Percentiles rank a stretch among this genome's conserved stretches.
These are phyloP conservation scores for Saturnispora zaruensis DNA, from an alignment of 805 yeast genomes.

Conservation along the genomic window DNA sequence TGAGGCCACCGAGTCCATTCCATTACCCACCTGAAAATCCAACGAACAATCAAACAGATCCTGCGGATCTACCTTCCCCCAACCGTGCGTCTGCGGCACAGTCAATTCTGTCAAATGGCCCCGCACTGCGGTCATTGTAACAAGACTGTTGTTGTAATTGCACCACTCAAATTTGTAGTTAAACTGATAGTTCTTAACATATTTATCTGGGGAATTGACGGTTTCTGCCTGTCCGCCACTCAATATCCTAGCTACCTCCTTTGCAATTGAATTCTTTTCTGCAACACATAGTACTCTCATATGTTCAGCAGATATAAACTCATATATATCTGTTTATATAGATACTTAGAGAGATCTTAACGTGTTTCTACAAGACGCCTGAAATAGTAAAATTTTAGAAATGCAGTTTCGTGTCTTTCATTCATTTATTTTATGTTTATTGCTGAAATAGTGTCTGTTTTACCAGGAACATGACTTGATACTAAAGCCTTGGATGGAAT, in stretches of 20 bases:
- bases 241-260: constrained; percentile 64
- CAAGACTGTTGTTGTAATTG: constrained; percentile 40
- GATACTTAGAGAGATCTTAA: not conserved
- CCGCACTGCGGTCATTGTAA: constrained; percentile 86
- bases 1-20: constrained; percentile 42
- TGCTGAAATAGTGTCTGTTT: no score
- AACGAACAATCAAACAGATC: constrained; percentile 62
- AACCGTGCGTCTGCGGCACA: constrained; percentile 50
- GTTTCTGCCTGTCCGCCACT: constrained; percentile 54
- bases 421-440: no score
- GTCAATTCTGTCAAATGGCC: constrained; percentile 73
- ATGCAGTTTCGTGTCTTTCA: not conserved
- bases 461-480: no score
- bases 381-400: not conserved
- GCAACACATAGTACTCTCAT: constrained; percentile 91
- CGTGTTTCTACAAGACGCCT: not conserved
- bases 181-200: constrained; percentile 74
- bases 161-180: constrained; percentile 57
- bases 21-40: not conserved
- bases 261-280: constrained; percentile 92
- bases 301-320: not conserved
- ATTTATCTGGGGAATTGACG: constrained; percentile 47
- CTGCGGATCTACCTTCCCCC: constrained; percentile 62
- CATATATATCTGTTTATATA: not conserved
- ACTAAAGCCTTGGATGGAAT: no score